These are phyloP conservation scores for Murraya paniculata DNA, from an alignment of 345 rosid species.

Conservation along the genomic window DNA sequence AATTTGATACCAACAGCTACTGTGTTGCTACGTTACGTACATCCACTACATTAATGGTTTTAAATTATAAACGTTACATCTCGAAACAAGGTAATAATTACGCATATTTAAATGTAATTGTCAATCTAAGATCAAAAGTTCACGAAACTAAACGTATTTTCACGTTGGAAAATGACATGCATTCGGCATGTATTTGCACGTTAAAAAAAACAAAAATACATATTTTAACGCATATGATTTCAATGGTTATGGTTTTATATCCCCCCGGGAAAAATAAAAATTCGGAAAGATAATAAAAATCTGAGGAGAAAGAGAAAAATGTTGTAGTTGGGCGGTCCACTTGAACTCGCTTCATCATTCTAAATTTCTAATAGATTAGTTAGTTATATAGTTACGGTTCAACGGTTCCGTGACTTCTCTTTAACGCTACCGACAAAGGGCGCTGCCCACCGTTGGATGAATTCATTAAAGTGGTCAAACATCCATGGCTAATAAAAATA, in stretches of 20 bases:
- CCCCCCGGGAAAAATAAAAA: not conserved
- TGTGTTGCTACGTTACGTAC: not conserved
- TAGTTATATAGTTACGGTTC: slow-evolving; percentile 41
- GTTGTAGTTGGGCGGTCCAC: slow-evolving; percentile 24
- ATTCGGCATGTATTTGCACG: not conserved
- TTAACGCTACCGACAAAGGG: slow-evolving; percentile 4
- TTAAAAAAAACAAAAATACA: too few relatives aligned
- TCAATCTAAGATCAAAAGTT: not conserved
- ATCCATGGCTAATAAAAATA: not conserved
- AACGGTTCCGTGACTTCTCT: slow-evolving; percentile 45
- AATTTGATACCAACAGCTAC: not conserved
- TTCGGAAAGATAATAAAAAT: not conserved
- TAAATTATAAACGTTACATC: not conserved
- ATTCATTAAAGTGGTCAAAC: not conserved
- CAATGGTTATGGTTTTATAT: not conserved
- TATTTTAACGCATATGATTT: not conserved
- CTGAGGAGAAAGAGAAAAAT: not conserved
- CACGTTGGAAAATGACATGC: not conserved
- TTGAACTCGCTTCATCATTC: slow-evolving; percentile 4
- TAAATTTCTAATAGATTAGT: not conserved
- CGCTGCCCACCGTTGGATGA: slow-evolving; percentile 31
- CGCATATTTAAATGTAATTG: not conserved
- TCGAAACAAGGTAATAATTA: not conserved
- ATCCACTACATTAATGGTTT: not conserved
- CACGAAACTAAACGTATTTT: not conserved